phyloP scores from a whole-genome alignment of 352 stramenopile genomes.

The Globisporangium canariense region DNA sequence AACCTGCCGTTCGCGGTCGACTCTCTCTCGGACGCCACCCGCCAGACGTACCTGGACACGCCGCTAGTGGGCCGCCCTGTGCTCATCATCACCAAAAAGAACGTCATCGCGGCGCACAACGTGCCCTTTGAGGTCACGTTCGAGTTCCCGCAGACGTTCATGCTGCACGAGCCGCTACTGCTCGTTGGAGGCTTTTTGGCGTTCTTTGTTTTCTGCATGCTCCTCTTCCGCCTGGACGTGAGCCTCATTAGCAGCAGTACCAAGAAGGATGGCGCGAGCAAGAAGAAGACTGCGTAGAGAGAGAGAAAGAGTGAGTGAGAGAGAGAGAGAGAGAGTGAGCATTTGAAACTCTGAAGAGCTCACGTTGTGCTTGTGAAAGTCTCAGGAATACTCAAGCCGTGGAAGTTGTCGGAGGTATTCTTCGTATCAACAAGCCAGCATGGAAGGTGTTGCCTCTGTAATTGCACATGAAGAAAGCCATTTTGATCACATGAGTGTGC shows the following conservation, averaged over 20 bases:
- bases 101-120: slow-evolving; percentile 83
- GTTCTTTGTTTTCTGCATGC: slow-evolving; percentile 85
- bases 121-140: slow-evolving; percentile 85
- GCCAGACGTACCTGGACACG: slow-evolving; percentile 86
- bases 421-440: not conserved
- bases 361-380: not conserved
- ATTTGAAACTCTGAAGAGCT: not conserved
- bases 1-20: slow-evolving; percentile 76
- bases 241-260: slow-evolving; percentile 42
- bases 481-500: slow-evolving; percentile 3
- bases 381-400: no score
- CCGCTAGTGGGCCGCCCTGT: slow-evolving; percentile 74
- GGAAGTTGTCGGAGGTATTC: not conserved
- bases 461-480: slow-evolving; percentile 1
- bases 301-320: slow-evolving; percentile 63
- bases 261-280: slow-evolving; percentile 21
- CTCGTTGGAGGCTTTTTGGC: slow-evolving; percentile 80
- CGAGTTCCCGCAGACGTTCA: slow-evolving; percentile 74
- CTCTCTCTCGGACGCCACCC: slow-evolving; percentile 49
- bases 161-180: slow-evolving; percentile 85
- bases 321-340: slow-evolving; percentile 1
- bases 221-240: slow-evolving; percentile 81
- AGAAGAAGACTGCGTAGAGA: slow-evolving; percentile 71
- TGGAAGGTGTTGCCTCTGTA: not conserved
- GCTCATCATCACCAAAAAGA: slow-evolving; percentile 79